These are phyloP conservation scores for Violaceomyces palustris DNA, from an alignment of 1,284 basidiomycete species.

Conservation along the genomic window DNA sequence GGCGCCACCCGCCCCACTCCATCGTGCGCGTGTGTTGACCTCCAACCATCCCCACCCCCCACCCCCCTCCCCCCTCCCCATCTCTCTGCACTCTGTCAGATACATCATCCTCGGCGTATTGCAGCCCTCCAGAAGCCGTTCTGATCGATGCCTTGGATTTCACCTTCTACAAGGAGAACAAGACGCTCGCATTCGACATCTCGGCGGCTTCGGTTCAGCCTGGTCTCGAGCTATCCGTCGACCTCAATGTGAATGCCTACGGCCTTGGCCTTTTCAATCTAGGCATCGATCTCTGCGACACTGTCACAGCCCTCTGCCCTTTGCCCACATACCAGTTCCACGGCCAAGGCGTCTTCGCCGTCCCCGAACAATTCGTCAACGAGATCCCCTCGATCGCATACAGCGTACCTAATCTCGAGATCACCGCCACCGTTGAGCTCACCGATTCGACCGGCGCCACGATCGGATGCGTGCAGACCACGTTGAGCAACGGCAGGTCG, in stretches of 20 bases:
- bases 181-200: conserved; percentile 46
- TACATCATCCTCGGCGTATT: conserved; percentile 48
- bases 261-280: conserved; percentile 45
- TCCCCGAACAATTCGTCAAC: conserved; percentile 60
- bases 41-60: no score
- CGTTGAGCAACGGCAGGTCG: conserved; percentile 84
- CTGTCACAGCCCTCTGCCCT: conserved; percentile 43
- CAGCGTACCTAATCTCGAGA: conserved; percentile 84
- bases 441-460: conserved; percentile 66
- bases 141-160: conserved; percentile 40
- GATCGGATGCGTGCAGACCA: conserved; percentile 84
- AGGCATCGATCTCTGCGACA: conserved; percentile 44
- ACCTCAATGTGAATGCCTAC: conserved; percentile 45
- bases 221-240: conserved; percentile 24
- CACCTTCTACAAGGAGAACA: conserved; percentile 39
- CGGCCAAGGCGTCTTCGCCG: conserved; percentile 66
- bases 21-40: no score
- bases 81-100: conserved; percentile 2
- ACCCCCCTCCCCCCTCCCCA: neutral
- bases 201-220: conserved; percentile 38
- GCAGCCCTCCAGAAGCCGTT: conserved; percentile 42
- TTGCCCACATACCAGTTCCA: conserved; percentile 49
- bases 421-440: conserved; percentile 75
- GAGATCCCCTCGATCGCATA: conserved; percentile 76
- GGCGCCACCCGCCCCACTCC: no score